phyloP scores from a whole-genome alignment of 768 basidiomycete genomes.

The Cyclocybe cylindracea region DNA sequence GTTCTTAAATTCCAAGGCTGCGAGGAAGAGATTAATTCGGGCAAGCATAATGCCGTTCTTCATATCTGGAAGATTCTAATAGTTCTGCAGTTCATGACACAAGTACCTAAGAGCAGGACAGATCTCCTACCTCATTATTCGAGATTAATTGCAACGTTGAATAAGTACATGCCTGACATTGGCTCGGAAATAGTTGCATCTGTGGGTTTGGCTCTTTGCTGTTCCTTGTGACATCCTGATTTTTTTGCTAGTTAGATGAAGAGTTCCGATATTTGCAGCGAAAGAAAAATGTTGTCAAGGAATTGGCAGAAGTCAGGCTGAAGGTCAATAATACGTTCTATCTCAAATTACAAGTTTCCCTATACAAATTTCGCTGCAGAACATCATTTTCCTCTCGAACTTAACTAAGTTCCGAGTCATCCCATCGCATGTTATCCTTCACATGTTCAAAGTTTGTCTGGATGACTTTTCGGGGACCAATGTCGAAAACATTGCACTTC shows the following conservation, averaged over 20 bases:
- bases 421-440: slow-evolving; percentile 87
- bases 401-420: slow-evolving; percentile 96
- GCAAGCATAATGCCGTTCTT: slow-evolving; percentile 37
- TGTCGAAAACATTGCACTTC: slow-evolving; percentile 87
- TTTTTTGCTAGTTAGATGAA: slow-evolving; percentile 75
- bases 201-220: slow-evolving; percentile 47
- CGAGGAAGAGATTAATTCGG: slow-evolving; percentile 87
- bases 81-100: slow-evolving; percentile 65
- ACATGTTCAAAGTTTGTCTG: slow-evolving; percentile 95
- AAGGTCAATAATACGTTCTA: slow-evolving; percentile 53
- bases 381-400: slow-evolving; percentile 84
- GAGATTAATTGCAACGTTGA: slow-evolving; percentile 83
- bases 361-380: slow-evolving; percentile 46
- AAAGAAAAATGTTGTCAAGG: slow-evolving; percentile 91
- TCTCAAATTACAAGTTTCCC: neutral
- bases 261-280: slow-evolving; percentile 94
- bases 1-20: slow-evolving; percentile 95
- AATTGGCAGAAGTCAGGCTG: slow-evolving; percentile 80
- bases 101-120: slow-evolving; percentile 83
- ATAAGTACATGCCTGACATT: slow-evolving; percentile 92
- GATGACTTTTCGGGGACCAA: slow-evolving; percentile 94
- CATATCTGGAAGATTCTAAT: neutral
- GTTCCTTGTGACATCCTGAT: slow-evolving; percentile 4
- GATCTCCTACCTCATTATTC: slow-evolving; percentile 95
- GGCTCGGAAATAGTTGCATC: slow-evolving; percentile 78